Evolutionary conservation across 257 asterid species (phyloP).

Genomic region (Penstemon davidsonii): DNA sequence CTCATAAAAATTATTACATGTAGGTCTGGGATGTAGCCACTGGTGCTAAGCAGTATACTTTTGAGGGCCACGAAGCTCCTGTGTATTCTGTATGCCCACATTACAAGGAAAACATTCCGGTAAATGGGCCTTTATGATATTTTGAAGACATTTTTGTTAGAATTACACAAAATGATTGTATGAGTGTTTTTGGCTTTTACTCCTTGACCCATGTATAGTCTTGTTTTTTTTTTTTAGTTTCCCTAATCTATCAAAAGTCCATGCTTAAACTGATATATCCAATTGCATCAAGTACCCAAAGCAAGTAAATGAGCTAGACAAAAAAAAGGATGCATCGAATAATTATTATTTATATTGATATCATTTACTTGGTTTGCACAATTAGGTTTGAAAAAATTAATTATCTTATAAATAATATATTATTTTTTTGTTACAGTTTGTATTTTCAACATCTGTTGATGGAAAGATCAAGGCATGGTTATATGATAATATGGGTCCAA

Average conservation of each 20-base stretch:
- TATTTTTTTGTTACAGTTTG: conserved; percentile 42
- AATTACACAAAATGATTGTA: neutral
- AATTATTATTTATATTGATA: too few species aligned
- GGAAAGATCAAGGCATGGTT: conserved; percentile 77
- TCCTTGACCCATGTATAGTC: neutral
- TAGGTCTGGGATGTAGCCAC: conserved; percentile 63
- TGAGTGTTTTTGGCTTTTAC: neutral
- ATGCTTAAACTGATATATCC: too few species aligned
- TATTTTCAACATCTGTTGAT: conserved; percentile 61
- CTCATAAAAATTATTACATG: conserved; percentile 8
- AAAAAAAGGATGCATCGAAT: too few species aligned
- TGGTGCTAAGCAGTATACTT: conserved; percentile 42
- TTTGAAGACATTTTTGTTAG: neutral
- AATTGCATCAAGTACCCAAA: too few species aligned
- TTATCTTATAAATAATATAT: neutral
- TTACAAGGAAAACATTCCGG: conserved; percentile 44
- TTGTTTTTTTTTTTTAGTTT: too few species aligned
- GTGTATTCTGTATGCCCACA: conserved; percentile 55
- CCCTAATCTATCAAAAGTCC: too few species aligned
- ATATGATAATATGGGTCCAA: conserved; percentile 43
- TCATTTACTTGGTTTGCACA: too few species aligned
- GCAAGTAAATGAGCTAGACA: too few species aligned
- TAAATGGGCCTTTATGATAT: conserved; percentile 16
- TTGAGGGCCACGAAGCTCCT: conserved; percentile 55
- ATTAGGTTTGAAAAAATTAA: too few species aligned